A percentile compares a stretch with the other conserved stretches of the same genome.
Conservation (phyloP, 2,329 filamentous ascomycete genomes). For the Dactylella cylindrospora region DNA sequence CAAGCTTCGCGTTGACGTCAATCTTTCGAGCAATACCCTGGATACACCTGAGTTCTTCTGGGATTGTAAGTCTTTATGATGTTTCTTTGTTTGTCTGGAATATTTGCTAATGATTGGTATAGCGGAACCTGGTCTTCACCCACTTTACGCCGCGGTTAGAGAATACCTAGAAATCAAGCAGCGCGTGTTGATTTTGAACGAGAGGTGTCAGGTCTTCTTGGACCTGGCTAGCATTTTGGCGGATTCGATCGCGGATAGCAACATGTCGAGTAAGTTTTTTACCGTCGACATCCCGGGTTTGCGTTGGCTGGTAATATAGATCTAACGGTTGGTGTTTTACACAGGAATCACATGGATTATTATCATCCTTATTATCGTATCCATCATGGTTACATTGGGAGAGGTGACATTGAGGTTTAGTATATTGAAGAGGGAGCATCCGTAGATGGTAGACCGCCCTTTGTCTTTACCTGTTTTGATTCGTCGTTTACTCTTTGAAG, state of each 20-base stretch:
- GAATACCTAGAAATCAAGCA: slow-evolving; percentile 98
- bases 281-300: background rate
- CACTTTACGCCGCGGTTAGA: slow-evolving; percentile 88
- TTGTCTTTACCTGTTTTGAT: too few species aligned
- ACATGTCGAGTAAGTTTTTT: slow-evolving; percentile 70
- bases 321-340: background rate
- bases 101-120: slow-evolving; percentile 2
- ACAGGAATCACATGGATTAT: slow-evolving; percentile 91
- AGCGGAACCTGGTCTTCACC: slow-evolving; percentile 85
- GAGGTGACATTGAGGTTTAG: slow-evolving; percentile 86
- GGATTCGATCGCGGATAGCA: slow-evolving; percentile 87
- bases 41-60: slow-evolving; percentile 98
- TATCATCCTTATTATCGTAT: slow-evolving; percentile 87
- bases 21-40: slow-evolving; percentile 82
- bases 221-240: slow-evolving; percentile 93
- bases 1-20: slow-evolving; percentile 92
- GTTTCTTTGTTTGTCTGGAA: background rate
- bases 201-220: slow-evolving; percentile 92
- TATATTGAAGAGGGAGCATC: slow-evolving; percentile 61
- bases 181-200: slow-evolving; percentile 93
- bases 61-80: slow-evolving; percentile 61
- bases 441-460: slow-evolving; percentile 49
- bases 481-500: slow-evolving; percentile 10
- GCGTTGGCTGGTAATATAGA: background rate
- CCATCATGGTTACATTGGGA: slow-evolving; percentile 84